Conservation (phyloP, 441 rosid genomes). For the Populus hybrid region DNA sequence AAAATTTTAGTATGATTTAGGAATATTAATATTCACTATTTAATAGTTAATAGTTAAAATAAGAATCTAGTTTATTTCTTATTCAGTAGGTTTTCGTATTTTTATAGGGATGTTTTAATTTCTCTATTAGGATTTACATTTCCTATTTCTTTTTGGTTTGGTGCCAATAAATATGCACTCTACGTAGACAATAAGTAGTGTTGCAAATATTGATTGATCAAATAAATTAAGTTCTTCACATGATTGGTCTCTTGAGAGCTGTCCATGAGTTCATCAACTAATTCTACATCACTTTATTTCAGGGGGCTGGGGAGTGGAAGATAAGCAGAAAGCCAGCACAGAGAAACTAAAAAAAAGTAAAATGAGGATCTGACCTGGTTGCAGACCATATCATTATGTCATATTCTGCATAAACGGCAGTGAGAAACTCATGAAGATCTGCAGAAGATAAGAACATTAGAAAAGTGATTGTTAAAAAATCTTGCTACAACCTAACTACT, state of each 20-base stretch:
- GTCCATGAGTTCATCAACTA: neutral
- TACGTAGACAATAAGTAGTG: neutral
- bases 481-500: neutral
- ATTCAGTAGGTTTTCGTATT: neutral
- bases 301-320: constrained; percentile 79
- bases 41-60: neutral
- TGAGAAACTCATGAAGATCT: constrained; percentile 98
- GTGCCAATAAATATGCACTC: neutral
- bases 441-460: constrained; percentile 24
- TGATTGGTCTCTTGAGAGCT: neutral
- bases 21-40: neutral
- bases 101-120: neutral
- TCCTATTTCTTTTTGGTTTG: neutral
- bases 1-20: neutral
- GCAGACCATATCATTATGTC: constrained; percentile 99
- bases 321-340: neutral
- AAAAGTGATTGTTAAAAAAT: neutral
- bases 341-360: neutral
- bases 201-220: neutral
- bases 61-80: neutral
- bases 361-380: constrained; percentile 58
- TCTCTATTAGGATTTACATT: neutral
- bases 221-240: neutral
- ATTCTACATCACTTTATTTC: constrained; percentile 35
- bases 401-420: constrained; percentile 83